Conservation (phyloP, 2,329 filamentous ascomycete genomes). For the Fusarium temperatum region DNA sequence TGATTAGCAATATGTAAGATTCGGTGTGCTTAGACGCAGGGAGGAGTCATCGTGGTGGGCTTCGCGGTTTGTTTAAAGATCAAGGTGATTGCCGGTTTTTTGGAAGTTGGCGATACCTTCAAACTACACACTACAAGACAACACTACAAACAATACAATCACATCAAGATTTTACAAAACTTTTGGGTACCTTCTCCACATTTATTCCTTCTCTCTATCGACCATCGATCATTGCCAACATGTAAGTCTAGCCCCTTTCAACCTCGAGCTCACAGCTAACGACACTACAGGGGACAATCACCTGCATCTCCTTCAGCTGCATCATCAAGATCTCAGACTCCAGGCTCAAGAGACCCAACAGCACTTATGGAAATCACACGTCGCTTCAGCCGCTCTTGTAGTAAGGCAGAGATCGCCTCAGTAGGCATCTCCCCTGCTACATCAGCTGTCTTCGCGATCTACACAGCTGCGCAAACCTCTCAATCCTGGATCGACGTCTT, state of each 20-base stretch:
- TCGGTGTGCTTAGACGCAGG: background rate
- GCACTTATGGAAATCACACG: conserved; percentile 36
- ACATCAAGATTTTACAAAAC: background rate
- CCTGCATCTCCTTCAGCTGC: background rate
- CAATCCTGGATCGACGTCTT: conserved; percentile 52
- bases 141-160: background rate
- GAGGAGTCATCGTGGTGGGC: conserved; percentile 11
- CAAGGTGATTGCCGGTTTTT: conserved; percentile 1
- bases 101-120: background rate
- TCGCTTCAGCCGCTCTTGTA: conserved; percentile 42
- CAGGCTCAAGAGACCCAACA: background rate
- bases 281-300: conserved; percentile 26
- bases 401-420: conserved; percentile 46
- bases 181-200: background rate
- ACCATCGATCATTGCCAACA: background rate
- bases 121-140: background rate
- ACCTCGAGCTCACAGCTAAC: background rate
- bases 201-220: background rate
- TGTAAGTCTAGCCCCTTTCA: conserved; percentile 26
- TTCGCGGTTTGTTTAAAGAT: conserved; percentile 26
- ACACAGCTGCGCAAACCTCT: conserved; percentile 41
- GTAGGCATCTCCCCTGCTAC: conserved; percentile 44
- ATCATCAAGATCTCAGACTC: background rate
- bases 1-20: conserved; percentile 14
- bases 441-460: conserved; percentile 44